A percentile compares a stretch with the other conserved stretches of the same genome.
phyloP scores from a whole-genome alignment of 495 filamentous ascomycete species.

The Hypoxylon fragiforme region DNA sequence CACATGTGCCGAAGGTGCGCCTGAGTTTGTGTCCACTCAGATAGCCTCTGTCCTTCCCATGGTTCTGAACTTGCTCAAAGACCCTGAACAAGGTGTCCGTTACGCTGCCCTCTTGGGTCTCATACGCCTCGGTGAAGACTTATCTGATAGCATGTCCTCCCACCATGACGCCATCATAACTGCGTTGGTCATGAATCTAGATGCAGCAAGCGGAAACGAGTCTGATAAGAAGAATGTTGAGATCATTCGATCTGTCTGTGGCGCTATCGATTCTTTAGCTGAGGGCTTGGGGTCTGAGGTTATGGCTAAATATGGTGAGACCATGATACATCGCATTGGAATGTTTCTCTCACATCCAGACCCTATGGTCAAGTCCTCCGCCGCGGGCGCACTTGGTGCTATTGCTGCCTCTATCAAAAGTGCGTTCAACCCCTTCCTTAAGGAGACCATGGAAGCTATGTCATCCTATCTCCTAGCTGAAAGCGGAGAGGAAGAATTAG shows the following conservation, averaged over 20 bases:
- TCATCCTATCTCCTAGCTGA: conserved; percentile 83
- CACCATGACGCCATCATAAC: conserved; percentile 84
- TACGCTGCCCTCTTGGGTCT: conserved; percentile 84
- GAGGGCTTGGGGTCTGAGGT: conserved; percentile 85
- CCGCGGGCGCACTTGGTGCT: conserved; percentile 86
- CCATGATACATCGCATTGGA: conserved; percentile 82
- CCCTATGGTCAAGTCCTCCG: conserved; percentile 84
- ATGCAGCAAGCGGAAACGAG: conserved; percentile 63
- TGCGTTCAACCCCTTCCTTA: conserved; percentile 87
- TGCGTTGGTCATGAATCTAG: conserved; percentile 82
- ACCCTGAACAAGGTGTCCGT: conserved; percentile 78
- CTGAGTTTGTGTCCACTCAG: conserved; percentile 92
- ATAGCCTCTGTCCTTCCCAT: conserved; percentile 82
- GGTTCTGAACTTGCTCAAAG: conserved; percentile 81
- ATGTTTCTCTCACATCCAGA: conserved; percentile 79
- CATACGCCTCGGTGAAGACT: conserved; percentile 86
- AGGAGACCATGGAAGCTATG: conserved; percentile 81
- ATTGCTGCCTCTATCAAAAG: conserved; percentile 81
- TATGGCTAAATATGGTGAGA: conserved; percentile 76
- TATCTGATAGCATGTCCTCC: conserved; percentile 82
- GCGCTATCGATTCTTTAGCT: conserved; percentile 87
- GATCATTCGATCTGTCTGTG: conserved; percentile 86
- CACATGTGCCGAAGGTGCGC: conserved; percentile 94
- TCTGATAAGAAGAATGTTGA: conserved; percentile 69
- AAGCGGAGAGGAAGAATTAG: conserved; percentile 84